Percentiles rank a stretch among this genome's conserved stretches.
Evolutionary conservation across 441 rosid genomes (phyloP).

Genomic region (Raphanus hybrid): DNA sequence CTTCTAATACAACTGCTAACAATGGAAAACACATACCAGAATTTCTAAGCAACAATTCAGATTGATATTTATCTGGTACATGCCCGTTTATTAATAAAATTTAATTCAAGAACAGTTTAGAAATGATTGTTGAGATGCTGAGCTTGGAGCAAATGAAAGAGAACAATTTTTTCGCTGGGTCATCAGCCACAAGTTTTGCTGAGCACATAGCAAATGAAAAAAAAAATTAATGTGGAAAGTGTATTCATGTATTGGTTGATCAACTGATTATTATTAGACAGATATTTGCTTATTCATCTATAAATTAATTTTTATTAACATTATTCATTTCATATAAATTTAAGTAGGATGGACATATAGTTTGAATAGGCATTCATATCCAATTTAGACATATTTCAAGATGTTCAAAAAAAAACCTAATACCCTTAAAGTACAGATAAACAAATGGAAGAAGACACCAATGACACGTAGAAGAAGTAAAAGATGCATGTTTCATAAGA

Average conservation of each 20-base stretch:
- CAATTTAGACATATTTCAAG: too few relatives aligned
- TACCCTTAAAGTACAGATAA: not conserved
- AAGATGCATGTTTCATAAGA: not conserved
- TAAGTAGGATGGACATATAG: not conserved
- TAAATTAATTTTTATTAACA: not conserved
- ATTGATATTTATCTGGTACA: not conserved
- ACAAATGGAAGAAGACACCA: not conserved
- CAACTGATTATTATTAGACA: not conserved
- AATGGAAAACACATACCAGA: not conserved
- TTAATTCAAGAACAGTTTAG: not conserved
- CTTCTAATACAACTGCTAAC: conserved; percentile 1
- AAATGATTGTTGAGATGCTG: not conserved
- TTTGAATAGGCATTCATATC: not conserved
- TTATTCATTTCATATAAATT: not conserved
- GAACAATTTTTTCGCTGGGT: not conserved
- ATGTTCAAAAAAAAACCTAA: too few relatives aligned
- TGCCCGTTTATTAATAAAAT: not conserved
- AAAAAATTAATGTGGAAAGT: not conserved
- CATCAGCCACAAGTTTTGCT: not conserved
- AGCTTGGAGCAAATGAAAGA: not conserved
- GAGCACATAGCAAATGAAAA: not conserved
- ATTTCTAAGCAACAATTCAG: not conserved
- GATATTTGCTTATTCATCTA: not conserved
- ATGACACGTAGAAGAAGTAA: not conserved
- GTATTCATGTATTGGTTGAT: not conserved